Conservation (phyloP, 139 green algal genomes). For the Haematococcus lacustris region DNA sequence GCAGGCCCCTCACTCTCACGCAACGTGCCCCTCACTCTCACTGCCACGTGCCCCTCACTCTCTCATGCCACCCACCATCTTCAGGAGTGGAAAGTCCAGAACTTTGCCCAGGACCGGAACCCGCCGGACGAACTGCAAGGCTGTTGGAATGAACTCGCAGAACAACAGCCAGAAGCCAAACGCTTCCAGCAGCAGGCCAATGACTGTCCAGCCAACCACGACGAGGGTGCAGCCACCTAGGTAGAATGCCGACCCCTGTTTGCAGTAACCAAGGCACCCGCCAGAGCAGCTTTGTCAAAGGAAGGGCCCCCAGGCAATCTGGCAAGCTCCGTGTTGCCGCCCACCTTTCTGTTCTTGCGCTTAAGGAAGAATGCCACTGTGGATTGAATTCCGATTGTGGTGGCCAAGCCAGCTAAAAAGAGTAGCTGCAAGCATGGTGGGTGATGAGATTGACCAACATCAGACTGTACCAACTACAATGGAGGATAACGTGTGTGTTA, state of each 20-base stretch:
- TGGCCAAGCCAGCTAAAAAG: constrained; percentile 80
- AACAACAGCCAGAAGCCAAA: constrained; percentile 96
- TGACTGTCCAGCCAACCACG: constrained; percentile 76
- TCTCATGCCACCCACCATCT: constrained; percentile 45
- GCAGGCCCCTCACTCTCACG: neutral
- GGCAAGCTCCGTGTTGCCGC: neutral
- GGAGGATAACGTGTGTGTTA: neutral
- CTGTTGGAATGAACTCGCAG: constrained; percentile 88
- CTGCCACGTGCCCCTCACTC: neutral
- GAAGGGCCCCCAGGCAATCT: too few species aligned
- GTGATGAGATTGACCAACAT: neutral
- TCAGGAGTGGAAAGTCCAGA: constrained; percentile 75
- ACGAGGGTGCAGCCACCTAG: constrained; percentile 74
- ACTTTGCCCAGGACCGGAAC: constrained; percentile 66
- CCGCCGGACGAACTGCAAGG: constrained; percentile 76
- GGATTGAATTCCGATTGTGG: constrained; percentile 81
- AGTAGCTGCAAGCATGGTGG: constrained; percentile 61
- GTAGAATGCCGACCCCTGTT: constrained; percentile 79
- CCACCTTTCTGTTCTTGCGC: constrained; percentile 78
- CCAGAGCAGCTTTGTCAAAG: too few species aligned
- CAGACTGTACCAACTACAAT: neutral
- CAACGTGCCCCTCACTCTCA: neutral
- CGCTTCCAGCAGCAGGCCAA: constrained; percentile 77
- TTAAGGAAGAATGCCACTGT: constrained; percentile 86
- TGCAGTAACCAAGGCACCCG: neutral